Base-by-base conservation (phyloP, 2,329 filamentous ascomycete species). In the Colletotrichum liriopes region DNA sequence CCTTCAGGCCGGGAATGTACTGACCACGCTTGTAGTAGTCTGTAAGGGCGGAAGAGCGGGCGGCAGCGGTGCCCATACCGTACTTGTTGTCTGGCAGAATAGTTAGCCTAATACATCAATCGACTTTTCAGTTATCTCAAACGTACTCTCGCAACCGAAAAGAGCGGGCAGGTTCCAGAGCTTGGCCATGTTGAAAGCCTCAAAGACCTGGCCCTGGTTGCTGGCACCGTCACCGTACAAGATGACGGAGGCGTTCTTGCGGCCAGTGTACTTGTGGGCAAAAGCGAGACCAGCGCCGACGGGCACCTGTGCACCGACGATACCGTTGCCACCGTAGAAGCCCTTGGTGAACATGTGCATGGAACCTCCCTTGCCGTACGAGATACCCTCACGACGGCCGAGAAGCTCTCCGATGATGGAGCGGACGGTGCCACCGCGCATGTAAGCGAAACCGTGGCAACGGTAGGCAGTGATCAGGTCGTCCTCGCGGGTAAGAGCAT, bases 11-110 rank as follows among this genome's bases (percentile, higher is more conserved):
- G 71, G 96, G 96, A 78, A 99, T 99, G 89, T 98, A 99, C 88
- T 99, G 96, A 77, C 96, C 96, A 86, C 96, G 96, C 93, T 98
- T 98, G 92, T 99, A 98, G 92, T 99, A 99, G 85, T 99, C 96
- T 84, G 96, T 98, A 82, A 98, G 87, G 79, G 96, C 96, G 73
- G 96, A 96, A 74, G 96, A 95, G 80, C 96, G 95, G 85, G 93
- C 93, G 77, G 96, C 96, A 74, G 96, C 93, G 75, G 96, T 99
- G 86, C 96, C 96, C 96, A 99, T 99, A 84, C 96, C 96, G 84
- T 99, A 99, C 87, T 99, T 99, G 93, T 99, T 99, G 91, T 99
- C 95, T 98, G 67, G 23, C 39, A 29, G 43, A 45, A 20, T 63
- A 6, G 75, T 84, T 75, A 83, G 80, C 54, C 74, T 29, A 29